A percentile compares a stretch with the other conserved stretches of the same genome.
Conservation (phyloP, 495 filamentous ascomycete genomes). For the Oleoguttula mirabilis region DNA sequence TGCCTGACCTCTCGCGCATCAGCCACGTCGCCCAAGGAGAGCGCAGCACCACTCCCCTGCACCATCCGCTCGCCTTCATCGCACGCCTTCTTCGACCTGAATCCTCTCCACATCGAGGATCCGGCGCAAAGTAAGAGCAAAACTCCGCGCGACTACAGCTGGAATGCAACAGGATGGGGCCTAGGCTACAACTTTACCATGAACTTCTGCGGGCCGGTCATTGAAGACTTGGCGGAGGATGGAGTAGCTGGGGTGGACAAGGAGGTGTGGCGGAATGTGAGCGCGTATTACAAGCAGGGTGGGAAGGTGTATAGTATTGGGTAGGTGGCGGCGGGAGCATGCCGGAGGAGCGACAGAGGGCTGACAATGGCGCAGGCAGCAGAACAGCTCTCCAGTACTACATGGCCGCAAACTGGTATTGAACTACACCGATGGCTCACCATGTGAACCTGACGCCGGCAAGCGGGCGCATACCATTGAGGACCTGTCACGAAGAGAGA, state of each 20-base stretch:
- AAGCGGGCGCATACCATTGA: conserved; percentile 3
- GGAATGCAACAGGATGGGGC: conserved; percentile 72
- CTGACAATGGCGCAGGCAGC: conserved; percentile 39
- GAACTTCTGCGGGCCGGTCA: conserved; percentile 82
- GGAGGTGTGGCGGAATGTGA: conserved; percentile 62
- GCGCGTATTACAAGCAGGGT: conserved; percentile 71
- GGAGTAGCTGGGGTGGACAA: conserved; percentile 46
- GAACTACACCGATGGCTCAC: conserved; percentile 83
- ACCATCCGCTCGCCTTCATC: conserved; percentile 61
- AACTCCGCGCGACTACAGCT: conserved; percentile 57
- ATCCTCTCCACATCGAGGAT: conserved; percentile 52
- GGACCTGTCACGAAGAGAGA: conserved; percentile 8
- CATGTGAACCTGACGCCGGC: conserved; percentile 40
- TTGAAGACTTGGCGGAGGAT: conserved; percentile 55
- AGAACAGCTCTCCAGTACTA: conserved; percentile 57
- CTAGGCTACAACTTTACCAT: conserved; percentile 85
- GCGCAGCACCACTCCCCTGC: conserved; percentile 46
- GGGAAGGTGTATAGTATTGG: conserved; percentile 75
- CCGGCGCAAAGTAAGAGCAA: conserved; percentile 47
- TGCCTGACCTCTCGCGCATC: conserved; percentile 26
- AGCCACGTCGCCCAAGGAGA: conserved; percentile 27
- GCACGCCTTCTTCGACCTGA: conserved; percentile 83
- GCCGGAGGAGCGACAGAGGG: background rate
- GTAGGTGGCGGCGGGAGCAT: conserved; percentile 35
- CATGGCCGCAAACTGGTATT: conserved; percentile 83